Base-by-base conservation (phyloP, 345 rosid species). In the Lumnitzera littorea region DNA sequence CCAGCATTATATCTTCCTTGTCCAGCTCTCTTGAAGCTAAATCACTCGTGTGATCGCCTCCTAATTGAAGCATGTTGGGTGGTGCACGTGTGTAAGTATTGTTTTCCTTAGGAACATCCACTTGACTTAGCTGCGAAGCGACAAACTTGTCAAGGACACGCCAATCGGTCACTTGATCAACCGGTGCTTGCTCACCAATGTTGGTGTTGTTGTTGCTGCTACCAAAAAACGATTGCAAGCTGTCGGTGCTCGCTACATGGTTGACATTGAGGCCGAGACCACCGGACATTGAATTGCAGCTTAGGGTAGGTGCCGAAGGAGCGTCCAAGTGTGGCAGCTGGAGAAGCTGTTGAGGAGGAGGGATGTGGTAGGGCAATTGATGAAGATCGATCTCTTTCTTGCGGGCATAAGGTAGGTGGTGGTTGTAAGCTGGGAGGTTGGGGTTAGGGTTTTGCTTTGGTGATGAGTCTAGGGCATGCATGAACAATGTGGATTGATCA, bases 311-410 rank as follows among this genome's bases (percentile, higher is more conserved):
- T 78, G 43, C 43, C 10, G 43, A 82, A 15, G 94, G 87, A 70
- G 82, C 84, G 53, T 87, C 90, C 36, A 89, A 68, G 62, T 75
- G 81, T 48, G 98, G 98, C 59, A 85, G 95, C 56, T 84, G 96
- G 15, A 87, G 87, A 74, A 81, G 79, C 60, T 80, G 78, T 13
- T 77, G 78, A 17, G 9, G 43, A 29, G 3, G 70, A 73, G 47
- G 76, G 80, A 59, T 74, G 77, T 11, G 72, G 78, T 24, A 73
- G 72, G 52, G 80, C 71, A 67, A 67, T 20, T 77, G 82, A 62
- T 76, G 67, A 17, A 68, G 68, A 46, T 69, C 81, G 3, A 80
- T 65, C 72, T 83, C 94, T 73, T 80, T 82, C 66, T 86, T 86
- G 81, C 94, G 80, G 27, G 78, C 57, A 53, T 73, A 75, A 1